These are phyloP conservation scores for Candida gigantensis DNA, from an alignment of 1,139 yeast genomes.

Conservation along the genomic window DNA sequence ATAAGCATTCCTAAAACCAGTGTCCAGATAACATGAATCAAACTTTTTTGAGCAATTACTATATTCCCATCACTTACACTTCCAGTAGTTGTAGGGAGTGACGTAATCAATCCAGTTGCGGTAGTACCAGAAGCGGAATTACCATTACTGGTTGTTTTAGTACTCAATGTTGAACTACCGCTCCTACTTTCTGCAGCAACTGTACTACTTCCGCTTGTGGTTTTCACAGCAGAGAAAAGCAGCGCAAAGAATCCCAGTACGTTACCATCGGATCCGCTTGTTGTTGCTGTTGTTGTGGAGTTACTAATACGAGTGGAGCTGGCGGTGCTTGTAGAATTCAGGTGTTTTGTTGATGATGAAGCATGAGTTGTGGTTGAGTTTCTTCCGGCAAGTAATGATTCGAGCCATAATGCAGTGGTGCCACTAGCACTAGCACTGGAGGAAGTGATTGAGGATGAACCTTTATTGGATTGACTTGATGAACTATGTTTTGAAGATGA, in stretches of 20 bases:
- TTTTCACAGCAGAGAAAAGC: neutral
- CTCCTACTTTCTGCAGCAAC: neutral
- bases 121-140: neutral
- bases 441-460: no score
- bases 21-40: neutral
- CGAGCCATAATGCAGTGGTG: neutral
- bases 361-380: neutral
- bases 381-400: neutral
- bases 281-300: neutral
- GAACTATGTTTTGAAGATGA: neutral
- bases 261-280: neutral
- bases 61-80: slow-evolving; percentile 1
- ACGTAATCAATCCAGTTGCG: slow-evolving; percentile 1
- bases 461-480: no score
- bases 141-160: neutral
- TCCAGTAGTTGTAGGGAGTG: slow-evolving; percentile 2
- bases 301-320: neutral
- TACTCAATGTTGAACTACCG: neutral
- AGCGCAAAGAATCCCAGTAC: neutral
- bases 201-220: no score
- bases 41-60: neutral
- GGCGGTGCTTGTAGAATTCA: neutral
- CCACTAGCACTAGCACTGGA: neutral
- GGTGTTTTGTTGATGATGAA: slow-evolving; percentile 1
- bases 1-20: no score